Evolutionary conservation across 768 basidiomycete genomes (phyloP), one percentile per base, ranked within the genome.

Genomic region (Boletellus ananas): DNA sequence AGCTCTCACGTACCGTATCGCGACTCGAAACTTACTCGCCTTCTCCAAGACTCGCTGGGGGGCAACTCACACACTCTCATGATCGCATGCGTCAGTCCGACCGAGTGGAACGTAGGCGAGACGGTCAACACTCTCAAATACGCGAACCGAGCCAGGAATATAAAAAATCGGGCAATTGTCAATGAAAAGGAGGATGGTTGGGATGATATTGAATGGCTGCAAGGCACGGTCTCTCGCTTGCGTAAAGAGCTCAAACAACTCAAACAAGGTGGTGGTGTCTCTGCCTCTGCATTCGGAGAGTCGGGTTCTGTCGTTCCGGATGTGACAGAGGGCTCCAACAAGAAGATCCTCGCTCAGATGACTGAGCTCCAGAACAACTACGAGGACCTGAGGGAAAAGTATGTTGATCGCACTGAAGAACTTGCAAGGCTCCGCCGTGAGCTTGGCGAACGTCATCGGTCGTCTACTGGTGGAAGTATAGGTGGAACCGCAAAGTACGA

Each of bases 21-120:
- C 43, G 96, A 98, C 70, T 97, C 94, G 12, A 99, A 98, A 69
- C 87, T 98, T 60, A 98, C 95, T 5, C 87, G 95, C 34, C 66
- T 68, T 29, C 59, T 67, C 31, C 66, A 67, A 84, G 94, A 97
- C 67, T 95, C 93, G 10, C 80, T 99, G 11, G 96, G 96, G 34
- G 96, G 96, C 39, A 99, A 98, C 70, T 87, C 95, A 1, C 90
- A 95, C 60, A 98, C 96, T 11, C 84, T 97, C 58, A 99, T 99
- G 96, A 92, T 99, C 55, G 96, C 96, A 16, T 99, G 95, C 66
- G 90, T 96, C 54, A 94, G 92, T 59, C 88, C 92, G 13, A 90
- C 92, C 1, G 96, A 99, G 70, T 95, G 84, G 83, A 99, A 99
- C 67, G 79, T 88, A 3, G 84, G 77, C 52, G 96, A 99, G 71